These are phyloP conservation scores for Schizosaccharomyces osmophilus DNA, from an alignment of 805 yeast genomes.

Conservation along the genomic window DNA sequence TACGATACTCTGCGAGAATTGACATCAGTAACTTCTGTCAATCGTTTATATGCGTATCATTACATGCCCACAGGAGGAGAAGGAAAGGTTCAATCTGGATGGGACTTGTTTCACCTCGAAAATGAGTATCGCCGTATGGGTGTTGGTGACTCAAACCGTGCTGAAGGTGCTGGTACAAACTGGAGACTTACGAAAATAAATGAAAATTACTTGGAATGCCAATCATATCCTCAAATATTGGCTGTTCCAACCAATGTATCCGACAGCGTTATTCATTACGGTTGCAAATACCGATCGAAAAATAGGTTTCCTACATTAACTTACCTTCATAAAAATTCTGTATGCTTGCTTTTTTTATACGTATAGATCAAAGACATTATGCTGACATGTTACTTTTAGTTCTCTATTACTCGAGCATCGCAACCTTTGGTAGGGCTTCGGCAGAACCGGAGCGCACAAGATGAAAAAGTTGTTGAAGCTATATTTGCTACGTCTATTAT, in stretches of 20 bases:
- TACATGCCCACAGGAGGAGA: conserved; percentile 60
- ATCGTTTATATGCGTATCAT: conserved; percentile 54
- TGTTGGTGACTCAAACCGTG: conserved; percentile 9
- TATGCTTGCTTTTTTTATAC: not conserved
- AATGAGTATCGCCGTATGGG: conserved; percentile 60
- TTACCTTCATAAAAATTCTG: conserved; percentile 36
- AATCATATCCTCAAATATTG: conserved; percentile 42
- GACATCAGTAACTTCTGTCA: conserved; percentile 26
- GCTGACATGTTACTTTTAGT: conserved; percentile 15
- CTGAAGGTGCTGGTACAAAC: conserved; percentile 1
- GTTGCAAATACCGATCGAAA: conserved; percentile 68
- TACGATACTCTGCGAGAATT: conserved; percentile 45
- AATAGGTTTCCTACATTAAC: conserved; percentile 60
- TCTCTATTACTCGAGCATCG: conserved; percentile 67
- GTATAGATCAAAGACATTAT: not conserved
- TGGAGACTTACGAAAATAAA: conserved; percentile 62
- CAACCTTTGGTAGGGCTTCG: conserved; percentile 85
- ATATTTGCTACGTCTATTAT: conserved; percentile 37
- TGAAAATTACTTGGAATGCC: conserved; percentile 16
- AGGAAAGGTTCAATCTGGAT: conserved; percentile 31
- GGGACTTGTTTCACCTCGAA: conserved; percentile 41
- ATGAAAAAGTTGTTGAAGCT: conserved; percentile 57
- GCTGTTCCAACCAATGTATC: conserved; percentile 58
- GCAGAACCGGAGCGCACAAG: conserved; percentile 71
- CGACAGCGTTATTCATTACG: conserved; percentile 61